Percentiles rank a stretch among this genome's conserved stretches.
Conservation (phyloP, 495 filamentous ascomycete genomes). For the Penicillium canariense region DNA sequence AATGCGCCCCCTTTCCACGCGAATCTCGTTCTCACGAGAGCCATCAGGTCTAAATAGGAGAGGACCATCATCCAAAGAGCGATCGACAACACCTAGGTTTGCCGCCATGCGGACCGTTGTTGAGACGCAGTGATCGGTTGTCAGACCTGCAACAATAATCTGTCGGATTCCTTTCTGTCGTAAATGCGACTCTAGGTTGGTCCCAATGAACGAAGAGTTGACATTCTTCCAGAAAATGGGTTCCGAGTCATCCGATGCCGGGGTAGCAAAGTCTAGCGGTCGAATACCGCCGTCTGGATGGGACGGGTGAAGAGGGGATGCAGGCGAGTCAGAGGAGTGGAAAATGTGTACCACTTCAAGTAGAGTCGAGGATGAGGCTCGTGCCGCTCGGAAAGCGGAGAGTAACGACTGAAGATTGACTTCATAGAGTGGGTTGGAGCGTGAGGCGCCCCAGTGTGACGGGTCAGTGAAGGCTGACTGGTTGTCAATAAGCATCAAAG, state of each 20-base stretch:
- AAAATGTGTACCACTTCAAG: conserved; percentile 47
- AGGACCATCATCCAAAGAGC: conserved; percentile 17
- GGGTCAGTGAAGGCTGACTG: conserved; percentile 51
- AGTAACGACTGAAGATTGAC: conserved; percentile 42
- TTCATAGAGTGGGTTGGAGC: conserved; percentile 48
- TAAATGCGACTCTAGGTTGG: conserved; percentile 39
- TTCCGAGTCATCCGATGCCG: conserved; percentile 41
- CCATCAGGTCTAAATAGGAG: conserved; percentile 22
- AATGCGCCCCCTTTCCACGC: conserved; percentile 40
- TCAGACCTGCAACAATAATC: conserved; percentile 44
- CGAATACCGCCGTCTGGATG: conserved; percentile 28
- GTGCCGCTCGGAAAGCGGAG: conserved; percentile 37
- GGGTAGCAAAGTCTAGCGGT: conserved; percentile 39
- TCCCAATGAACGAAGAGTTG: conserved; percentile 50
- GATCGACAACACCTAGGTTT: conserved; percentile 46
- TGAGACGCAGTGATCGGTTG: conserved; percentile 52
- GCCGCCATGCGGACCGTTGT: conserved; percentile 50
- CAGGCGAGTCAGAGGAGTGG: conserved; percentile 39
- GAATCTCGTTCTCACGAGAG: conserved; percentile 15
- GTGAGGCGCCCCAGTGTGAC: conserved; percentile 36
- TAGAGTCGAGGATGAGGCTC: conserved; percentile 12
- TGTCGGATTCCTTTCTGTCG: conserved; percentile 34
- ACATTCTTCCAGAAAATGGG: conserved; percentile 45
- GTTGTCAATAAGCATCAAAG: conserved; percentile 58
- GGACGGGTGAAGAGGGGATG: conserved; percentile 33